Evolutionary conservation across 2,329 filamentous ascomycete genomes (phyloP), one percentile per base, ranked within the genome.

Genomic region (Fusarium sp.): DNA sequence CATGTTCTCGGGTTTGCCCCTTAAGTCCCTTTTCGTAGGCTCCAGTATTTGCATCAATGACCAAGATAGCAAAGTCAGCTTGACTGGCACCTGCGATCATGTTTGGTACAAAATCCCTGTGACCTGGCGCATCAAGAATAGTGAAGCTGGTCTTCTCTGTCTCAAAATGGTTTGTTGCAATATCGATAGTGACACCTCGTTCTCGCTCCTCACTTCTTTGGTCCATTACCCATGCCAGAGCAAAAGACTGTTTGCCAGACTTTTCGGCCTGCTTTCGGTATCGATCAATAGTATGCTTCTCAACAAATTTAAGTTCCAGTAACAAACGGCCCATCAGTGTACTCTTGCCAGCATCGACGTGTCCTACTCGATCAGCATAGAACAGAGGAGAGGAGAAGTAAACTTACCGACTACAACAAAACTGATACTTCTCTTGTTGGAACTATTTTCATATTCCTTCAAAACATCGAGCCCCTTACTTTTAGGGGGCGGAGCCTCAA

Each of bases 71-170:
- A 82, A 98, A 96, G 81, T 99, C 96, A 15, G 96, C 97, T 83
- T 98, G 96, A 67, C 94, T 96, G 7, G 96, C 95, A 20, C 96
- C 96, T 5, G 96, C 96, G 81, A 99, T 98, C 96, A 99, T 99
- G 82, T 98, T 99, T 2, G 96, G 96, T 26, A 99, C 95, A 80
- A 98, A 99, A 81, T 99, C 96, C 69, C 92, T 90, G 82, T 99
- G 96, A 0, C 96, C 96, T 0, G 96, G 96, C 0, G 96, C 96
- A 81, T 99, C 96, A 9, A 99, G 87, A 51, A 99, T 98, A 3
- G 96, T 98, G 79, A 98, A 98, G 17, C 89, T 89, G 0, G 94
- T 96, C 58, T 89, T 92, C 3, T 94, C 91, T 0, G 97, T 99
- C 80, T 97, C 94, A 79, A 99, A 99, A 73, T 95, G 91, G 80